Evolutionary conservation across 2,329 filamentous ascomycete species (phyloP).

Genomic region (Colletotrichum truncatum): DNA sequence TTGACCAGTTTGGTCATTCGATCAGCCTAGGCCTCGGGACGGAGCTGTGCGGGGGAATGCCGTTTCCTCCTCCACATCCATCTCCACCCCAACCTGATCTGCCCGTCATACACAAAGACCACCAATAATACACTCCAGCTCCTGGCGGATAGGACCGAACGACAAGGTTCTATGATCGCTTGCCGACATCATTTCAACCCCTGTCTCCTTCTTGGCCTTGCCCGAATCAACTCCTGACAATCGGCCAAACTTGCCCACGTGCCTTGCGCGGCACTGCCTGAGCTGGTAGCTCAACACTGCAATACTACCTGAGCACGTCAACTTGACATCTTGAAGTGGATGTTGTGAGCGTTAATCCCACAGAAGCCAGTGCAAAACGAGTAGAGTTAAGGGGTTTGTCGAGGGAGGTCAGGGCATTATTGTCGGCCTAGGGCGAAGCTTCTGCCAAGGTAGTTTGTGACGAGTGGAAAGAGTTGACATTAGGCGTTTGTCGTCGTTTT

Average conservation of each 20-base stretch:
- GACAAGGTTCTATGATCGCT: constrained; percentile 22
- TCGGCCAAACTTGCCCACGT: neutral
- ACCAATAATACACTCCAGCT: constrained; percentile 20
- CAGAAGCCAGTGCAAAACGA: neutral
- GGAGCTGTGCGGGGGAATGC: constrained; percentile 24
- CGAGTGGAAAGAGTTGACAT: neutral
- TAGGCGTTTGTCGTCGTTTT: neutral
- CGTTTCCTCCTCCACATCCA: neutral
- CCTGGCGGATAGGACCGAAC: constrained; percentile 24
- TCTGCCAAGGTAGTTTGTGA: neutral
- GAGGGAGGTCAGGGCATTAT: neutral
- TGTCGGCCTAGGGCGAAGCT: neutral
- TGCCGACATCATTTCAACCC: constrained; percentile 17
- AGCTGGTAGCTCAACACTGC: neutral
- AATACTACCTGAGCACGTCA: neutral
- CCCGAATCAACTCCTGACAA: neutral
- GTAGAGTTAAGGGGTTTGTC: neutral
- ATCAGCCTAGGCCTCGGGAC: constrained; percentile 13
- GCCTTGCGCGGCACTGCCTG: neutral
- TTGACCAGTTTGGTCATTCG: constrained; percentile 21
- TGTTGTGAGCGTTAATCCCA: neutral
- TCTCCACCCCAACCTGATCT: constrained; percentile 10
- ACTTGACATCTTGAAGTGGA: neutral
- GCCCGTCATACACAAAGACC: neutral
- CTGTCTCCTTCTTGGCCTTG: constrained; percentile 9